Evolutionary conservation across 345 rosid genomes (phyloP), one percentile per base, ranked within the genome.

Genomic region (Eucalyptus tenuipes): DNA sequence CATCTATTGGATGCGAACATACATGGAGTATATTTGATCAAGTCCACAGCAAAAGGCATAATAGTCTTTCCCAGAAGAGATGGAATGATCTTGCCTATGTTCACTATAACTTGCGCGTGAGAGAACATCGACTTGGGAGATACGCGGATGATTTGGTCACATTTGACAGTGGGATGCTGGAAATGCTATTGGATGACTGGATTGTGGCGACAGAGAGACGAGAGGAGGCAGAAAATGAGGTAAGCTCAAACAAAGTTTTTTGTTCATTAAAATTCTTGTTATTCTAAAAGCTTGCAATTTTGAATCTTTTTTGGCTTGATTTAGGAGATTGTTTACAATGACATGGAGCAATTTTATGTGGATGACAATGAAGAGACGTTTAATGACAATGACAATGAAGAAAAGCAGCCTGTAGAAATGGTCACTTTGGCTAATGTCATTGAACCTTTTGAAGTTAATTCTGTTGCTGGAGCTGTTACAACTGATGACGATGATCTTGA

Each of bases 1-100:
- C 97, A 4, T 95, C 97, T 64, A 44, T 95, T 50, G 97, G 95
- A 79, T 97, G 98, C 82, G 96, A 96, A 88, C 96, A 95, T 88
- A 92, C 93, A 86, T 95, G 97, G 97, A 95, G 99, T 68, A 87
- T 92, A 49, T 91, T 94, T 31, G 98, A 96, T 88, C 95, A 92
- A 90, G 92, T 94, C 44, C 93, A 92, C 88, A 88, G 91, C 90
- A 93, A 91, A 92, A 91, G 93, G 90, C 95, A 87, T 52, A 97
- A 94, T 88, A 91, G 91, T 61, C 91, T 91, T 53, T 95, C 93
- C 84, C 91, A 88, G 90, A 95, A 92, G 92, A 93, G 92, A 88
- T 93, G 91, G 93, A 95, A 90, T 88, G 96, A 96, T 64, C 94
- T 94, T 49, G 86, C 93, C 88, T 96, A 92, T 91, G 98, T 93